These are phyloP conservation scores for Tilletia setariae DNA, from an alignment of 1,284 basidiomycete genomes.

Conservation along the genomic window DNA sequence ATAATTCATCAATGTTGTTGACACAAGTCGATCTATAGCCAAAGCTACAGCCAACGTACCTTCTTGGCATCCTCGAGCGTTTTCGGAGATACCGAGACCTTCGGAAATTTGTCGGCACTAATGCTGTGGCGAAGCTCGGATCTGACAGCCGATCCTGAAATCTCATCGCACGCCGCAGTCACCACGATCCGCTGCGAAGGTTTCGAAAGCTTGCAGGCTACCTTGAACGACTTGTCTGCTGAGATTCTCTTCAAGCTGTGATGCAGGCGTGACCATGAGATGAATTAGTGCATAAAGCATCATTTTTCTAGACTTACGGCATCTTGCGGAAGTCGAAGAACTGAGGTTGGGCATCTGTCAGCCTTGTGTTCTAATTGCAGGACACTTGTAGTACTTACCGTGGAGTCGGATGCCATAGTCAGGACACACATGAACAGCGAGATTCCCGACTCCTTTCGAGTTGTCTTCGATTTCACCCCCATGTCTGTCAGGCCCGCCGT, in stretches of 20 bases:
- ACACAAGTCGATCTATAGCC: not conserved
- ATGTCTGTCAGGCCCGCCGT: not conserved
- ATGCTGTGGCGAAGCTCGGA: slow-evolving; percentile 26
- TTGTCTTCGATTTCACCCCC: not conserved
- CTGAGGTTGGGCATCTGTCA: not conserved
- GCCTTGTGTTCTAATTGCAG: not conserved
- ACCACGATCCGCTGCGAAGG: slow-evolving; percentile 42
- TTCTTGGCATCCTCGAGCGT: not conserved
- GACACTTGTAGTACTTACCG: not conserved
- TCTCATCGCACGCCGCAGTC: slow-evolving; percentile 32
- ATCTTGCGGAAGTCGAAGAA: slow-evolving; percentile 24
- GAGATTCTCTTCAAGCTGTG: slow-evolving; percentile 20
- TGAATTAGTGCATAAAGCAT: not conserved
- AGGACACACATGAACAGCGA: not conserved
- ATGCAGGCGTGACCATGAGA: not conserved
- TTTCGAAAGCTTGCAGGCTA: slow-evolving; percentile 41
- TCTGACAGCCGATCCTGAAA: slow-evolving; percentile 28
- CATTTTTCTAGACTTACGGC: slow-evolving; percentile 7
- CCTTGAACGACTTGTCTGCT: slow-evolving; percentile 23
- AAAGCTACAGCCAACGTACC: not conserved
- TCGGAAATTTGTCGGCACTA: slow-evolving; percentile 21
- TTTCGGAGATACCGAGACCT: not conserved
- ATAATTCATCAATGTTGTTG: not conserved
- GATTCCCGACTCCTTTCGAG: not conserved
- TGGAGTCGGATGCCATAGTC: slow-evolving; percentile 13